A percentile compares a stretch with the other conserved stretches of the same genome.
phyloP scores from a whole-genome alignment of 768 basidiomycete species.

The Kwoniella europaea region DNA sequence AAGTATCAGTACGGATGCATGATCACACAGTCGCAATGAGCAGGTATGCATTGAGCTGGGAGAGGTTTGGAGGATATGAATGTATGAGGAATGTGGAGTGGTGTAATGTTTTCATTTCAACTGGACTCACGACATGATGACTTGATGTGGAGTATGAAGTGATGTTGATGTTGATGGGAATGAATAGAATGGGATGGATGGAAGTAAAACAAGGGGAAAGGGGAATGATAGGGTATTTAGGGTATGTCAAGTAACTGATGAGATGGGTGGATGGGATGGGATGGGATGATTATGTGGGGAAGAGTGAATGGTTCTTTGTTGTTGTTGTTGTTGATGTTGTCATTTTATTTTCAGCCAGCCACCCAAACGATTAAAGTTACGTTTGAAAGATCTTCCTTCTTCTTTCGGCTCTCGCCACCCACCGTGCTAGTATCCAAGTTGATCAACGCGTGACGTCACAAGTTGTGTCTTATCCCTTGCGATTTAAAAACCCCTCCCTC shows the following conservation, averaged over 20 bases:
- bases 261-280: neutral
- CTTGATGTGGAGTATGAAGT: neutral
- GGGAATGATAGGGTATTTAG: constrained; percentile 6
- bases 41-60: neutral
- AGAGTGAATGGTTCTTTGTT: neutral
- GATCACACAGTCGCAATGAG: neutral
- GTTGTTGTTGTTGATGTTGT: neutral
- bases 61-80: neutral
- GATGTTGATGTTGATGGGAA: neutral
- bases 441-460: constrained; percentile 9
- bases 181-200: neutral
- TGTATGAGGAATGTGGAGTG: neutral
- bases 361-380: neutral
- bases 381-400: constrained; percentile 6
- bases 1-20: neutral
- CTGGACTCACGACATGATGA: constrained; percentile 23
- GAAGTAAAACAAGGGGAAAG: constrained; percentile 8
- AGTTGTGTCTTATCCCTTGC: neutral
- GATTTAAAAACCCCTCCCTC: neutral
- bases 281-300: neutral
- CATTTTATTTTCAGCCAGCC: neutral
- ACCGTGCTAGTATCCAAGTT: neutral
- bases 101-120: neutral
- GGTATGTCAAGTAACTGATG: neutral
- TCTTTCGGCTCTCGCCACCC: neutral